Conservation (phyloP, 306 rosid species). For the Inga oerstediana region DNA sequence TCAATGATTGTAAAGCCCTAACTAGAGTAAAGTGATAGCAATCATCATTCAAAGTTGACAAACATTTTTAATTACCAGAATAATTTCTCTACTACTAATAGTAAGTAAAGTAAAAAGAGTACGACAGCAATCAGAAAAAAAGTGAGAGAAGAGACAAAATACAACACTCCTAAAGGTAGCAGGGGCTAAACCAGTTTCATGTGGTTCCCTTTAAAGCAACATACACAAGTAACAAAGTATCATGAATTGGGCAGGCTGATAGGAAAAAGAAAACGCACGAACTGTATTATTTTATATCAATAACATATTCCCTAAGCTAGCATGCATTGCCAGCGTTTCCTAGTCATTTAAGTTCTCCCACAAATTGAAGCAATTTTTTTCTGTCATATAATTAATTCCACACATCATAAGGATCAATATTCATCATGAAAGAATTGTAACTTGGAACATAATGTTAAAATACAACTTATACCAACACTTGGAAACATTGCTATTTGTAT, state of each 20-base stretch:
- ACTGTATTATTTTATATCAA: slow-evolving; percentile 29
- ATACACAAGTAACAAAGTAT: slow-evolving; percentile 20
- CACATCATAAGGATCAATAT: slow-evolving; percentile 18
- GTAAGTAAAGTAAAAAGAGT: slow-evolving; percentile 10
- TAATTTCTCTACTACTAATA: not conserved
- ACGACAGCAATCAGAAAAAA: slow-evolving; percentile 3
- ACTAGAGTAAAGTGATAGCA: slow-evolving; percentile 55
- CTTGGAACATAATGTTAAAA: not conserved
- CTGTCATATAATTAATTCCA: slow-evolving; percentile 21
- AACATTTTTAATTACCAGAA: slow-evolving; percentile 28
- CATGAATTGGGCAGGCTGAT: slow-evolving; percentile 11
- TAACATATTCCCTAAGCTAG: slow-evolving; percentile 14
- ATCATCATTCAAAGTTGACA: slow-evolving; percentile 28
- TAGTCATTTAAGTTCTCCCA: slow-evolving; percentile 16
- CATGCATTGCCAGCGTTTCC: not conserved
- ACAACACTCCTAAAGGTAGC: slow-evolving; percentile 34
- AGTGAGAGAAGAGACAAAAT: slow-evolving; percentile 19
- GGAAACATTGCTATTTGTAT: not conserved
- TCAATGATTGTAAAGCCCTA: slow-evolving; percentile 73
- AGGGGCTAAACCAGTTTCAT: slow-evolving; percentile 31
- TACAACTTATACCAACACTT: not conserved
- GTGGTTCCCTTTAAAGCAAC: not conserved
- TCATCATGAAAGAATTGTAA: not conserved
- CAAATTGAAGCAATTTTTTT: slow-evolving; percentile 18
- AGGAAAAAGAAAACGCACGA: not conserved